Evolutionary conservation across 1,139 yeast species (phyloP).

Genomic region (Candida labiduridarum): DNA sequence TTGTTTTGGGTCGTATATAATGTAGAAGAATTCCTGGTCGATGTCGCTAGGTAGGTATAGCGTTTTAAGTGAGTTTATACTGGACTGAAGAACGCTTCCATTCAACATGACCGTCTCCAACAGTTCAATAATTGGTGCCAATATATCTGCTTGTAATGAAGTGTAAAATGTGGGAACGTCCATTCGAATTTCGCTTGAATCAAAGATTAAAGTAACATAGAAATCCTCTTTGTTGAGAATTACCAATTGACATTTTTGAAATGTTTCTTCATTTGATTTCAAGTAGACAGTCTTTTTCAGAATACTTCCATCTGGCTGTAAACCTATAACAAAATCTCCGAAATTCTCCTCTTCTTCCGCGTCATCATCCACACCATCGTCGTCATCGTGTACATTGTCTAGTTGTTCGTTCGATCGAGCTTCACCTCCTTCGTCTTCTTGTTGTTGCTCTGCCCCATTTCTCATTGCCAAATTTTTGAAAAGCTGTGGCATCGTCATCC

Average conservation of each 20-base stretch:
- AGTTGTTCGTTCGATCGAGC: too few species aligned
- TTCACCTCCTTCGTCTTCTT: constrained; percentile 3
- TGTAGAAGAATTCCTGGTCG: constrained; percentile 42
- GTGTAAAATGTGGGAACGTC: constrained; percentile 28
- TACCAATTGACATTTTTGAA: constrained; percentile 35
- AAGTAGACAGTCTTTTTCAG: constrained; percentile 33
- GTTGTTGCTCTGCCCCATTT: constrained; percentile 8
- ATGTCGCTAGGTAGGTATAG: constrained; percentile 22
- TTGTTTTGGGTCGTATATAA: constrained; percentile 32
- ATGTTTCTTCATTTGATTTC: constrained; percentile 16
- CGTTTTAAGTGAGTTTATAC: constrained; percentile 35
- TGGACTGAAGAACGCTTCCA: constrained; percentile 25
- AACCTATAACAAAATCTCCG: constrained; percentile 34
- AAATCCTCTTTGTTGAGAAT: constrained; percentile 28
- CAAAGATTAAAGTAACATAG: constrained; percentile 31
- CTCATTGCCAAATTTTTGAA: constrained; percentile 15
- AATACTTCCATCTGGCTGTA: constrained; percentile 20
- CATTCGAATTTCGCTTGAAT: constrained; percentile 26
- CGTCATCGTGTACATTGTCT: constrained; percentile 1
- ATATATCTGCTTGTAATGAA: constrained; percentile 18
- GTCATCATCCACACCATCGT: constrained; percentile 12
- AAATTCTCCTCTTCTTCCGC: constrained; percentile 22
- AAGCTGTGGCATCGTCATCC: constrained; percentile 32
- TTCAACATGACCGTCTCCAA: constrained; percentile 19
- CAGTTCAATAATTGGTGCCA: constrained; percentile 29